These are phyloP conservation scores for Pseudoneurospora amorphoporcata DNA, from an alignment of 495 filamentous ascomycete species.

Conservation along the genomic window DNA sequence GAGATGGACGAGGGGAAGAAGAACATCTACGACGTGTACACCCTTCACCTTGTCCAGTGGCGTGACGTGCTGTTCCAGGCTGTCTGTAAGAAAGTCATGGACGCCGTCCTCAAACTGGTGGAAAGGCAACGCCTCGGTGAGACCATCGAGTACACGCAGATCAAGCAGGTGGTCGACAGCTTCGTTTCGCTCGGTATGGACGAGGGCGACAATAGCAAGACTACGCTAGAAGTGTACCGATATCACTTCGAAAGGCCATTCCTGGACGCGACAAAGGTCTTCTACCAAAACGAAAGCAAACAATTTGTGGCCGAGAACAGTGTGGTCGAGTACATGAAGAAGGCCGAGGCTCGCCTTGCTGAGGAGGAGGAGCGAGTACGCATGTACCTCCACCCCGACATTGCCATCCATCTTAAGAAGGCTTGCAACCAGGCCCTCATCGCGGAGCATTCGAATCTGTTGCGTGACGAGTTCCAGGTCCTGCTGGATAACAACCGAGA, in stretches of 20 bases:
- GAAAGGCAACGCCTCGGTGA: conserved; percentile 97
- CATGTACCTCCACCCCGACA: conserved; percentile 85
- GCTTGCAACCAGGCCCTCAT: conserved; percentile 85
- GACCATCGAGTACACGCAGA: conserved; percentile 93
- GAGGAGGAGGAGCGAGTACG: conserved; percentile 94
- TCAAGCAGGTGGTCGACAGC: conserved; percentile 94
- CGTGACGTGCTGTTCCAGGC: conserved; percentile 77
- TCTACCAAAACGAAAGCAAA: conserved; percentile 87
- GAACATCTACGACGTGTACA: conserved; percentile 96
- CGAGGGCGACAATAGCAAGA: conserved; percentile 84
- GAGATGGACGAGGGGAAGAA: conserved; percentile 99
- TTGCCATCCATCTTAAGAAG: conserved; percentile 71
- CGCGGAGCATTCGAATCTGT: conserved; percentile 66
- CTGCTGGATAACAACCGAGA: conserved; percentile 92
- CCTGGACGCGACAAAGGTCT: conserved; percentile 69
- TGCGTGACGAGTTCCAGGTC: conserved; percentile 92
- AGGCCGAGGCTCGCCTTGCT: conserved; percentile 81
- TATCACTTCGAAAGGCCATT: conserved; percentile 87
- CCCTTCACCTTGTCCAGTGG: conserved; percentile 91
- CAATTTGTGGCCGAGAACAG: conserved; percentile 94
- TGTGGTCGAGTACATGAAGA: conserved; percentile 99
- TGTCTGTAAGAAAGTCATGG: conserved; percentile 85
- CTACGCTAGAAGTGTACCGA: conserved; percentile 89
- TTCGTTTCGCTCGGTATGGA: conserved; percentile 94
- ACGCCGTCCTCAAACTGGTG: conserved; percentile 84